Evolutionary conservation across 192 early-diverging fungal genomes (phyloP), one percentile per base, ranked within the genome.

Genomic region (Linnemannia schmuckeri): DNA sequence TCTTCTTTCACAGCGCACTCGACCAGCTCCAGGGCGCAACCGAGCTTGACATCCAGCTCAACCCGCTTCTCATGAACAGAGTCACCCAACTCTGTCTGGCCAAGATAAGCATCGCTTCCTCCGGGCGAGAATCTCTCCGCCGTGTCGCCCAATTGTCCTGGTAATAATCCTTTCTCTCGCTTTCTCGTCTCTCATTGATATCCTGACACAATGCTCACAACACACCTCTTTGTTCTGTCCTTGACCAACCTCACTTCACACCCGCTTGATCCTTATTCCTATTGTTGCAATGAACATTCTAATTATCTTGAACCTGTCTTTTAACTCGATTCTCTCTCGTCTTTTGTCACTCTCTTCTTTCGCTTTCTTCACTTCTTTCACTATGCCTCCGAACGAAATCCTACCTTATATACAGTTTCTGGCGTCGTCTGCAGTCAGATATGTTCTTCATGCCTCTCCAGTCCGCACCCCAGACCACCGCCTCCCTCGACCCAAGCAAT

Each of bases 101-200:
- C 72, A 80, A 80, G 78, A 73, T 80, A 52, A 70, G 57, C 18
- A 70, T 73, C 38, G 78, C 78, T 41, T 73, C 71, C 72, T 80
- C 78, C 38, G 78, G 78, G 7, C 78, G 78, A 22, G 71, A 80
- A 47, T 80, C 78, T 0, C 55, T 80, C 17, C 41, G 61, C 30
- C 70, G 78, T 27, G 52, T 73, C 18, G 78, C 78, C 22, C 70
- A 49, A 10, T 37, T 80, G 33, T 73, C 70, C 5, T 73, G 78
- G 78, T 80, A 80, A 80, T 61, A 61, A 9, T 61, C n/a, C 57
- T 61, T n/a, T 13, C n/a, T 61, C 24, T 61, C 1, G 7, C 57
- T 27, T 0, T 13, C 10, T 10, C 27, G 30, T 8, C 6, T 30
- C n/a, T 8, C 57, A 7, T 66, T 24, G n/a, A 66, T 66, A 52